Conservation (phyloP, 495 filamentous ascomycete species). For the Xylaria venustula region DNA sequence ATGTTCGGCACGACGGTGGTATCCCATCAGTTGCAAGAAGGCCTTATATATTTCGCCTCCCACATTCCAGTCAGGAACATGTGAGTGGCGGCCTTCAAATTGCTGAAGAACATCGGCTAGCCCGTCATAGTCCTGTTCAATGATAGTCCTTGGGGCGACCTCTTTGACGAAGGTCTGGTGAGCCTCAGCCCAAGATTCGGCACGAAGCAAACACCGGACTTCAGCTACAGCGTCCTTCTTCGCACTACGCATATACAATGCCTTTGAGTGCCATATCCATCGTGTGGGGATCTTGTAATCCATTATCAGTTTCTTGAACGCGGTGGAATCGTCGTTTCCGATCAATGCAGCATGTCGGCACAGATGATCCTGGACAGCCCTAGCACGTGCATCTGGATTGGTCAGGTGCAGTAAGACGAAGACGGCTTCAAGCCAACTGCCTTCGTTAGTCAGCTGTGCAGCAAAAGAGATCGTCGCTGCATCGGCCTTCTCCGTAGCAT, state of each 20-base stretch:
- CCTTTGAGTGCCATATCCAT: conserved; percentile 89
- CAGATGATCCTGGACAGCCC: conserved; percentile 67
- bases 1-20: conserved; percentile 30
- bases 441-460: conserved; percentile 64
- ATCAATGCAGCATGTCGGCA: conserved; percentile 62
- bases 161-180: conserved; percentile 74
- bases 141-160: conserved; percentile 76
- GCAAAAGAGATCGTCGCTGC: conserved; percentile 68
- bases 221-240: conserved; percentile 63
- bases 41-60: conserved; percentile 83
- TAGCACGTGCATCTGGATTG: conserved; percentile 58
- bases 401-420: conserved; percentile 79
- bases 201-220: conserved; percentile 72
- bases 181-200: conserved; percentile 73
- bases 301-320: conserved; percentile 57
- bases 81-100: conserved; percentile 56
- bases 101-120: conserved; percentile 62
- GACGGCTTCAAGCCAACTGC: conserved; percentile 65
- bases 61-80: conserved; percentile 61
- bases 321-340: conserved; percentile 46
- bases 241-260: conserved; percentile 70
- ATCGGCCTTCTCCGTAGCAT: conserved; percentile 57
- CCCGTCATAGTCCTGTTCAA: conserved; percentile 69
- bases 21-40: conserved; percentile 62
- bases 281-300: conserved; percentile 64